Evolutionary conservation across 495 filamentous ascomycete species (phyloP).

Genomic region (Talaromyces adpressus): DNA sequence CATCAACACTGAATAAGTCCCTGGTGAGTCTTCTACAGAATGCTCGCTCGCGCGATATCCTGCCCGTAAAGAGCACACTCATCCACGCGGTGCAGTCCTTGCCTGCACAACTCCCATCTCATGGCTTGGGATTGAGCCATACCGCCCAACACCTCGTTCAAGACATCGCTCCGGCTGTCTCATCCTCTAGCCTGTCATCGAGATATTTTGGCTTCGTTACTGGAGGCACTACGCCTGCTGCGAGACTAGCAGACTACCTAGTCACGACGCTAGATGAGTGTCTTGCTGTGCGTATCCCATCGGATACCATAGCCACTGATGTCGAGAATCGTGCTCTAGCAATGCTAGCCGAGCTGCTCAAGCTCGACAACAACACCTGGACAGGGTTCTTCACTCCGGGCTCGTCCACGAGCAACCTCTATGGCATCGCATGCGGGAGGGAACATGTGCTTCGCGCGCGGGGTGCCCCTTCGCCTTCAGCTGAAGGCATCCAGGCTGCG

Average conservation of each 20-base stretch:
- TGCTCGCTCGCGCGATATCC: conserved; percentile 3
- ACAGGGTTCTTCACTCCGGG: conserved; percentile 63
- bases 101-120: background rate
- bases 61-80: conserved; percentile 1
- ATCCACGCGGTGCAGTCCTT: conserved; percentile 1
- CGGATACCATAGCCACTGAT: conserved; percentile 52
- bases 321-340: conserved; percentile 57
- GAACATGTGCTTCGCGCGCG: conserved; percentile 44
- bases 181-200: conserved; percentile 38
- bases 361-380: conserved; percentile 33
- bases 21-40: background rate
- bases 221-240: conserved; percentile 61
- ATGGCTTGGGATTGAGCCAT: conserved; percentile 1
- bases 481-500: conserved; percentile 54
- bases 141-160: conserved; percentile 27
- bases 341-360: conserved; percentile 54
- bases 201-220: conserved; percentile 73
- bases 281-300: conserved; percentile 61
- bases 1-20: background rate
- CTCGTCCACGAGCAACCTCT: conserved; percentile 65
- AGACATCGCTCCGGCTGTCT: conserved; percentile 49
- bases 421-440: conserved; percentile 60
- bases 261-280: conserved; percentile 63
- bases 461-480: conserved; percentile 40
- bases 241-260: conserved; percentile 59